Base-by-base conservation (phyloP, 2,329 filamentous ascomycete genomes). In the Endoconidiophora polonica region DNA sequence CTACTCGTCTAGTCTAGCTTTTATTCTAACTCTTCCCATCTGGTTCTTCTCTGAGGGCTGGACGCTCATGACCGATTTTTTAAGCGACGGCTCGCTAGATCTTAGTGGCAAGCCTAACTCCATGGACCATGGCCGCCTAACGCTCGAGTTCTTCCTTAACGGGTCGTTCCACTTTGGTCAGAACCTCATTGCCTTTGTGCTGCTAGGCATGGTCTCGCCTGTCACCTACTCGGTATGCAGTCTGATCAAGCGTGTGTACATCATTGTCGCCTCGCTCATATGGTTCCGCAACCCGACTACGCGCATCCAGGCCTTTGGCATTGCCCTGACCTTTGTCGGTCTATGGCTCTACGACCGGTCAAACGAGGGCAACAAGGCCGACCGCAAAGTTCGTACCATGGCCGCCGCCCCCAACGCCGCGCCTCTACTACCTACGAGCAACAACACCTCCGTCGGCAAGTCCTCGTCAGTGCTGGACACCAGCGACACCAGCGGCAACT, bases 161-260 rank as follows among this genome's bases (percentile, higher is more conserved):
- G 91, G 91, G 50, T 81, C 86, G 3, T 95, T 94, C 61, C 91
- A 98, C 65, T 98, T 96, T 63, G 85, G 79, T 14, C 91, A 98
- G 61, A 95, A 94, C 61, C 93, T 98, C 48, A 74, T 98, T 49
- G 91, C 91, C 0, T 98, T 98, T 61, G 72, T 94, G 20, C 72
- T 98, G 4, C 71, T 98, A 5, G 94, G 87, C 49, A 83, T 94
- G 69, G 83, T 96, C 10, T 94, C 87, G 0, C 91, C 91, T 0
- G 91, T 98, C 37, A 96, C 91, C 0, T 98, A 98, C 68, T 94
- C 86, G 0, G 90, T 98, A 37, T 91, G 91, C 36, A 93, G 84
- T 51, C 71, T 98, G 54, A 91, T 98, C 65, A 98, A 98, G 68
- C 83, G 91, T 45, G 91, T 98, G 10, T 95, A 94, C 60, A 90